Evolutionary conservation across 306 rosid genomes (phyloP), one percentile per base, ranked within the genome.

Genomic region (Vigna angularis): DNA sequence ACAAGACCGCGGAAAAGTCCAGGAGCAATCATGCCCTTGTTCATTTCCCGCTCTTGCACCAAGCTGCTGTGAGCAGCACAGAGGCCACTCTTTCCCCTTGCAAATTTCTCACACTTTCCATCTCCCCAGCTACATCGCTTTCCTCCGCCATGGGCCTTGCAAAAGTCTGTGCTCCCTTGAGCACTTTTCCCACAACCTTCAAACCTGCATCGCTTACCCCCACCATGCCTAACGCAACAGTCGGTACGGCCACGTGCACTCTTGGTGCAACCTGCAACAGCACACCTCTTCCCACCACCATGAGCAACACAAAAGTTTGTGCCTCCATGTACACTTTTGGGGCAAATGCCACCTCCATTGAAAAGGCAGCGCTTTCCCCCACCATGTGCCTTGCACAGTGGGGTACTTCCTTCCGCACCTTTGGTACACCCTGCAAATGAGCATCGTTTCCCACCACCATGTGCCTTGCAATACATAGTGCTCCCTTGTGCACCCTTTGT

Each of bases 381-480:
- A 67, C 99, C 99, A 66, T 95, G 99, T 18, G 97, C 99, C 87
- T 95, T 95, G 89, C 99, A 95, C 36, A 95, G 84, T 26, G 99
- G 99, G 9, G 99, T 95, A 87, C 99, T 93, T 85, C 99, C 99
- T 87, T 95, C 98, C n/a, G 99, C 99, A 36, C 99, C 99, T 86
- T 95, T 95, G 24, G 88, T 86, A 83, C 99, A 95, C 7, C 94
- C 98, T 9, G 86, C 86, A 78, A 95, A 93, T 40, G 92, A 78
- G 87, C 99, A 95, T 51, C 99, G 96, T 80, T 89, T 95, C 79
- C 99, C 99, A 52, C 99, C 99, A 63, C 99, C 99, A 85, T 95
- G 99, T 53, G 99, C 99, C 88, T 95, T 95, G 92, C 99, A 95
- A 76, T 75, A 93, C 90, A 88, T 58, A 7, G 99, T 95, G 83